phyloP scores from a whole-genome alignment of 345 rosid species.

The Mangifera indica region DNA sequence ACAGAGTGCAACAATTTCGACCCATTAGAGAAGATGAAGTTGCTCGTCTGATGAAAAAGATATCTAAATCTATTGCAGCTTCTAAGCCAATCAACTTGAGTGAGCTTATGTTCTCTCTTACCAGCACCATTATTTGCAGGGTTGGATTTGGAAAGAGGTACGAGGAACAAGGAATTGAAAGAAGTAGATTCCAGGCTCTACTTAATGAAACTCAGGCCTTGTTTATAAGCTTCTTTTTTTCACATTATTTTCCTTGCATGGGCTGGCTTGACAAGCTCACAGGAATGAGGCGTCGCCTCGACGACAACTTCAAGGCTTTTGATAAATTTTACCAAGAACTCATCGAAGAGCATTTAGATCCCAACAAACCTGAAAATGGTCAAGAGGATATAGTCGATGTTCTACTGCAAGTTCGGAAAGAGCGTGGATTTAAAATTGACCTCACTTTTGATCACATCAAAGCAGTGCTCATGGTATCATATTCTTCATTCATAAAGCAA shows the following conservation, averaged over 20 bases:
- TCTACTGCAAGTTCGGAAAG: constrained; percentile 20
- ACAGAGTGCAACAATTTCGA: constrained; percentile 20
- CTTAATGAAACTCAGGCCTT: constrained; percentile 26
- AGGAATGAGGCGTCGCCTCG: constrained; percentile 19
- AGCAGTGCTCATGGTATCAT: constrained; percentile 37
- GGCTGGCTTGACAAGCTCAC: constrained; percentile 33
- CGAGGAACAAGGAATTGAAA: constrained; percentile 13
- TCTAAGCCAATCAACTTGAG: constrained; percentile 16
- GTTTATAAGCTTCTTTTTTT: constrained; percentile 17
- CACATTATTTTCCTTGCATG: constrained; percentile 29
- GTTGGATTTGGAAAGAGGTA: constrained; percentile 34
- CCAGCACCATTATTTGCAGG: constrained; percentile 22
- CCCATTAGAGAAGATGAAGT: constrained; percentile 31
- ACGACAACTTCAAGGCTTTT: constrained; percentile 20
- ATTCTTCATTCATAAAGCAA: no score
- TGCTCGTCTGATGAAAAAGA: constrained; percentile 16
- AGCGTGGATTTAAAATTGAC: constrained; percentile 11
- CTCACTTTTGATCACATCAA: constrained; percentile 33
- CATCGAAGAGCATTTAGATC: constrained; percentile 35
- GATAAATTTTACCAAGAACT: constrained; percentile 31
- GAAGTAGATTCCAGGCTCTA: constrained; percentile 11
- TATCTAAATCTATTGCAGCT: not conserved
- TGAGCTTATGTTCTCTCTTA: constrained; percentile 10
- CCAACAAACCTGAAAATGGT: not conserved
- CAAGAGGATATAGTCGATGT: constrained; percentile 30